phyloP scores from a whole-genome alignment of 108 stramenopile genomes.

The Conticribra weissflogii region DNA sequence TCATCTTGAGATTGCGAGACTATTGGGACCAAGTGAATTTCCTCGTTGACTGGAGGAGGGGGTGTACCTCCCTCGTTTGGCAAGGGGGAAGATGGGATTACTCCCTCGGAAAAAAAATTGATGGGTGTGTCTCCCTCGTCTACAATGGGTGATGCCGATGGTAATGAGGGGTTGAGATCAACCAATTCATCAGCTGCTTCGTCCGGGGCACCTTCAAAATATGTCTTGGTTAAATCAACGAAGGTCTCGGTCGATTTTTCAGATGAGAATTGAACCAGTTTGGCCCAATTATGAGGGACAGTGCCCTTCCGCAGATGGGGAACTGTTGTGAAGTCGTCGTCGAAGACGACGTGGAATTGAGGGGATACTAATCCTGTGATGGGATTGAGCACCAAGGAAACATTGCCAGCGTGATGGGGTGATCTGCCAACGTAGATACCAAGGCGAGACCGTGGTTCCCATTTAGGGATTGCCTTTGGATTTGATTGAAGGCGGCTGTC shows the following conservation, averaged over 20 bases:
- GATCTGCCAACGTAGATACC: neutral
- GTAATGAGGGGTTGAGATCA: neutral
- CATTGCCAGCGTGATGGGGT: neutral
- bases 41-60: too few species aligned
- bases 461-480: neutral
- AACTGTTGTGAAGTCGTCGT: too few species aligned
- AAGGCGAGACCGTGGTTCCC: neutral
- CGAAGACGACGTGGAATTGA: too few species aligned
- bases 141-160: neutral
- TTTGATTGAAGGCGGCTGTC: neutral
- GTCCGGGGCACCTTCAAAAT: neutral
- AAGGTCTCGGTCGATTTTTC: neutral
- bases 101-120: neutral
- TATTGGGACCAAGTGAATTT: too few species aligned
- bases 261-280: too few species aligned
- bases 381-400: too few species aligned
- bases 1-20: neutral
- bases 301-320: too few species aligned
- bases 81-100: too few species aligned
- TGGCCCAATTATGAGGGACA: too few species aligned
- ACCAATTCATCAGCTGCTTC: neutral
- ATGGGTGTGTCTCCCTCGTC: neutral
- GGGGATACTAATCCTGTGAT: too few species aligned
- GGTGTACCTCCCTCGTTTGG: neutral
- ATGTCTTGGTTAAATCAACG: neutral